Evolutionary conservation across 192 early-diverging fungal genomes (phyloP).

Genomic region (Umbelopsis sp.): DNA sequence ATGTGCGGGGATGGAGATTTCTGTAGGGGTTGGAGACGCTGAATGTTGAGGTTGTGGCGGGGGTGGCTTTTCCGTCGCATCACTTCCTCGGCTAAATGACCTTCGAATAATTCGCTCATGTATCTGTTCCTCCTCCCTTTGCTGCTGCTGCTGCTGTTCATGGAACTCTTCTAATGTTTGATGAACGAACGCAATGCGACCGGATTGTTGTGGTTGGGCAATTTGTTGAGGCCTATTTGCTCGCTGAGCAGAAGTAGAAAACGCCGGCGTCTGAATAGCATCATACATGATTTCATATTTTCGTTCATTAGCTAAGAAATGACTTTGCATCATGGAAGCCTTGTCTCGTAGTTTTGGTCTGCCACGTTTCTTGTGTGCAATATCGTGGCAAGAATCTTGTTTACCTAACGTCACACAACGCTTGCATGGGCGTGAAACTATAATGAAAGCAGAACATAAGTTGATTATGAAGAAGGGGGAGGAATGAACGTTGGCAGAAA

Average conservation of each 20-base stretch:
- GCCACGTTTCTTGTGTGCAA: slow-evolving; percentile 87
- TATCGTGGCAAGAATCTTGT: slow-evolving; percentile 81
- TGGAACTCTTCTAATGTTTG: slow-evolving; percentile 9
- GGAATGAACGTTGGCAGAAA: too few species aligned
- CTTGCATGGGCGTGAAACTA: slow-evolving; percentile 76
- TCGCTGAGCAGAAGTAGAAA: slow-evolving; percentile 4
- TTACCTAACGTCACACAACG: slow-evolving; percentile 74
- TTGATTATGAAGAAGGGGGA: too few species aligned
- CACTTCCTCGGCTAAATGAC: background rate
- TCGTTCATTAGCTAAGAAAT: slow-evolving; percentile 20
- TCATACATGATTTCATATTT: slow-evolving; percentile 36
- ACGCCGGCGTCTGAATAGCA: slow-evolving; percentile 28
- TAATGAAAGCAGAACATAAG: slow-evolving; percentile 19
- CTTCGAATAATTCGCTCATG: slow-evolving; percentile 6
- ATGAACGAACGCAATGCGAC: slow-evolving; percentile 5
- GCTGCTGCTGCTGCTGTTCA: slow-evolving; percentile 13
- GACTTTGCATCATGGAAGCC: slow-evolving; percentile 25
- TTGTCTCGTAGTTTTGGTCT: slow-evolving; percentile 76
- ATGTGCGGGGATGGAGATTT: too few species aligned
- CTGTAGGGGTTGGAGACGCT: too few species aligned
- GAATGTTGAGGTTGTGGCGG: background rate
- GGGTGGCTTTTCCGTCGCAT: background rate
- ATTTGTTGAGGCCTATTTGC: background rate
- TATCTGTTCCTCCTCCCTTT: slow-evolving; percentile 1
- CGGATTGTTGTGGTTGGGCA: background rate